Conservation (phyloP, 2,329 filamentous ascomycete species). For the Thielaviopsis punctulata region DNA sequence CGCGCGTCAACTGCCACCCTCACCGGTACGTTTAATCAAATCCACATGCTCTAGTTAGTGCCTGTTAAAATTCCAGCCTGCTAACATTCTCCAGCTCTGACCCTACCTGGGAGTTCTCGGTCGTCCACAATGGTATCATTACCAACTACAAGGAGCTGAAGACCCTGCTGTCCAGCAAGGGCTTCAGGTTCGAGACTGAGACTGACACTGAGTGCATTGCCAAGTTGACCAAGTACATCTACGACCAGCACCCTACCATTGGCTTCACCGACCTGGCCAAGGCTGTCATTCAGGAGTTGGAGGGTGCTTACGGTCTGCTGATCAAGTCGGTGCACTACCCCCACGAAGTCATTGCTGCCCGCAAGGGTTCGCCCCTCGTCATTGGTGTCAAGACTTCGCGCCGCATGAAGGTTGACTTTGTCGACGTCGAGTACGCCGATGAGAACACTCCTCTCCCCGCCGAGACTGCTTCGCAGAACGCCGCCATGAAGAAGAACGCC, state of each 20-base stretch:
- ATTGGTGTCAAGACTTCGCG: constrained; percentile 88
- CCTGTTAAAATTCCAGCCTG: too few relatives aligned
- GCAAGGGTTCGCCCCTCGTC: constrained; percentile 94
- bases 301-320: constrained; percentile 91
- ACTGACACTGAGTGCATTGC: constrained; percentile 99
- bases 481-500: constrained; percentile 79
- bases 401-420: constrained; percentile 99
- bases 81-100: constrained; percentile 49
- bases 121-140: constrained; percentile 99
- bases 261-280: constrained; percentile 95
- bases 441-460: constrained; percentile 71
- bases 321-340: constrained; percentile 98
- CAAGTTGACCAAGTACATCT: constrained; percentile 96
- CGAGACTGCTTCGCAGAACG: constrained; percentile 90
- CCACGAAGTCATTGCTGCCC: constrained; percentile 91
- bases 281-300: constrained; percentile 93
- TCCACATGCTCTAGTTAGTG: background rate
- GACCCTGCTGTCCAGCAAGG: constrained; percentile 81
- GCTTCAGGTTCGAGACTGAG: constrained; percentile 97
- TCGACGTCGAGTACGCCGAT: constrained; percentile 93
- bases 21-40: constrained; percentile 51
- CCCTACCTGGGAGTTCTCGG: constrained; percentile 83
- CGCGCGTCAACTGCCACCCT: constrained; percentile 91
- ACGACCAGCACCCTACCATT: constrained; percentile 83
- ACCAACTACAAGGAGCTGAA: constrained; percentile 99